phyloP scores from a whole-genome alignment of 352 stramenopile species.

The Phytophthora hibernalis region DNA sequence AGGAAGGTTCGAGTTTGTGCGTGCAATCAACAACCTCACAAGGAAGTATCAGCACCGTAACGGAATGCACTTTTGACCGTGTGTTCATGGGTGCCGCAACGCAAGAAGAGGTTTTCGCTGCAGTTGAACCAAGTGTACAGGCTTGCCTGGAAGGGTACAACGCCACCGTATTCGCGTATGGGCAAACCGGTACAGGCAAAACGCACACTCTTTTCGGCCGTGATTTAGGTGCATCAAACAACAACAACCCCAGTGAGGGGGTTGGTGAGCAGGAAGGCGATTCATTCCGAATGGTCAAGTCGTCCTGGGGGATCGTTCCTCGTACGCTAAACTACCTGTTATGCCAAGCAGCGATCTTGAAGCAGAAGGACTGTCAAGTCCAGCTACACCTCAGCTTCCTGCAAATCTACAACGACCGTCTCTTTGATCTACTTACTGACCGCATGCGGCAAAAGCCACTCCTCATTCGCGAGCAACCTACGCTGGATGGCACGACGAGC shows the following conservation, averaged over 20 bases:
- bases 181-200: constrained; percentile 92
- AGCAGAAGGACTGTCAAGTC: constrained; percentile 33
- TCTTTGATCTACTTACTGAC: constrained; percentile 91
- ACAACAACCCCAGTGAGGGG: neutral
- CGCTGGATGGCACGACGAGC: constrained; percentile 53
- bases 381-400: constrained; percentile 88
- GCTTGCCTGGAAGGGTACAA: constrained; percentile 87
- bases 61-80: constrained; percentile 74
- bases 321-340: constrained; percentile 83
- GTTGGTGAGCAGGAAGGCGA: neutral
- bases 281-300: constrained; percentile 21
- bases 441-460: constrained; percentile 72
- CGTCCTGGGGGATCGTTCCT: constrained; percentile 81
- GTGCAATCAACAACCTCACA: constrained; percentile 33
- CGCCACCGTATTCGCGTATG: constrained; percentile 93
- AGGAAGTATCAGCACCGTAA: constrained; percentile 44
- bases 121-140: constrained; percentile 67
- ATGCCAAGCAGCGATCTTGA: constrained; percentile 9
- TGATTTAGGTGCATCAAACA: constrained; percentile 24
- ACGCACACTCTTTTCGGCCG: constrained; percentile 93
- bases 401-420: constrained; percentile 95
- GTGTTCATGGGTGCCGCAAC: constrained; percentile 70
- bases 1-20: constrained; percentile 29
- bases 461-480: constrained; percentile 69
- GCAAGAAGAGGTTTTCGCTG: constrained; percentile 84